Percentiles rank a stretch among this genome's conserved stretches.
Evolutionary conservation across 371 early-diverging fungal species (phyloP).

Genomic region (Zychaea mexicana): DNA sequence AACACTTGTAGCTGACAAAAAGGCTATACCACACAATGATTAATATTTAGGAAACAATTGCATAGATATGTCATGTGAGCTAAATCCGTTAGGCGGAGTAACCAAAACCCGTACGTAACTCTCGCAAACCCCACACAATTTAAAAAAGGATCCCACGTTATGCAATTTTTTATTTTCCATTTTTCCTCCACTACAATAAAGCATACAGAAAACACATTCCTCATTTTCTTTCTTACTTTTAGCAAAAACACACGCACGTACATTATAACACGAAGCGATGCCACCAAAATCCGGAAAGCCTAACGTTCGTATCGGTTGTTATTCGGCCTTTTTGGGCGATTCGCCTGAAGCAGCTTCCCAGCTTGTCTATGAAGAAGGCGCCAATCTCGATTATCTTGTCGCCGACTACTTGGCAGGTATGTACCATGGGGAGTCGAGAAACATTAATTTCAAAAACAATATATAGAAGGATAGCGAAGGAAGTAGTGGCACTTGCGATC

Average conservation of each 20-base stretch:
- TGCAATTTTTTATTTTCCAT: neutral
- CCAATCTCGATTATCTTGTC: slow-evolving; percentile 72
- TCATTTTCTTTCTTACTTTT: slow-evolving; percentile 3
- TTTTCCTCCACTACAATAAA: neutral
- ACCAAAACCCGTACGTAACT: too few relatives aligned
- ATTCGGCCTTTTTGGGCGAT: slow-evolving; percentile 73
- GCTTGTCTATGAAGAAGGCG: slow-evolving; percentile 64
- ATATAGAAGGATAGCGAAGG: too few relatives aligned
- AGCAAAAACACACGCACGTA: neutral
- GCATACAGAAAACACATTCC: neutral
- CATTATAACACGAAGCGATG: too few relatives aligned
- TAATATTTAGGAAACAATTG: too few relatives aligned
- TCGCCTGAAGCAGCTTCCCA: slow-evolving; percentile 71
- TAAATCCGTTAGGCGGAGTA: too few relatives aligned
- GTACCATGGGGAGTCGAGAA: too few relatives aligned
- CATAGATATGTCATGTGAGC: too few relatives aligned
- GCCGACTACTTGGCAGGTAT: slow-evolving; percentile 70
- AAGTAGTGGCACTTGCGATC: too few relatives aligned
- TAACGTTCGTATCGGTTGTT: slow-evolving; percentile 68
- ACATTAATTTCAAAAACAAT: too few relatives aligned
- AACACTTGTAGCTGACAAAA: too few relatives aligned
- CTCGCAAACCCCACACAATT: neutral
- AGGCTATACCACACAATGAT: too few relatives aligned
- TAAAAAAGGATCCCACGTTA: neutral
- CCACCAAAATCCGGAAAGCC: neutral